A percentile compares a stretch with the other conserved stretches of the same genome.
Conservation (phyloP, 208 protist genomes). For the Acanthamoeba culbertsoni region DNA sequence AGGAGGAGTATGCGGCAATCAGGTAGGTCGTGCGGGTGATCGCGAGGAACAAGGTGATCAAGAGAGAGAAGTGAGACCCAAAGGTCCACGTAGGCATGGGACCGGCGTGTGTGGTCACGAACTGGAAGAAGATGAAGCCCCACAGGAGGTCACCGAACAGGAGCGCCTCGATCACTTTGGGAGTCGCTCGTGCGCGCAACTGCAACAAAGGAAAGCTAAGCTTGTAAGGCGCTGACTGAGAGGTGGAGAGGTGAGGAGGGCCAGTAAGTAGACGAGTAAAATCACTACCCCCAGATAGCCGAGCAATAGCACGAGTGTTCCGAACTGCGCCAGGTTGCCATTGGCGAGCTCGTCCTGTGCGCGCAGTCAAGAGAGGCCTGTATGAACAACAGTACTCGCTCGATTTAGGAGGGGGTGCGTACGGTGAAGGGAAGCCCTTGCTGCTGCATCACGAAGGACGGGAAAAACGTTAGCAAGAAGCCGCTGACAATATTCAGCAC, state of each 20-base stretch:
- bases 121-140: neutral
- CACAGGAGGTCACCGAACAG: constrained; percentile 12
- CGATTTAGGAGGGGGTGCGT: neutral
- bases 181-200: neutral
- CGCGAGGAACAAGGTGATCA: constrained; percentile 2
- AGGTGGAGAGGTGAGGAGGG: neutral
- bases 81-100: neutral
- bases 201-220: neutral
- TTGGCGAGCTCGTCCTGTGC: constrained; percentile 14
- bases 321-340: constrained; percentile 48
- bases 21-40: neutral
- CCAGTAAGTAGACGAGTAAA: neutral
- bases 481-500: neutral
- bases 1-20: neutral
- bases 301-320: neutral
- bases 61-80: constrained; percentile 28
- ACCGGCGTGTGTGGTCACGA: neutral
- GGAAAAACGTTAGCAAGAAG: constrained; percentile 12
- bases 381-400: neutral
- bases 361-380: neutral
- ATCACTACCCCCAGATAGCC: constrained; percentile 27
- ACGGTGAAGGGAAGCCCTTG: neutral
- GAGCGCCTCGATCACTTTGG: constrained; percentile 21
- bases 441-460: neutral
- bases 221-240: neutral